Conservation (phyloP, 805 yeast species). For the Metschnikowia sp. region DNA sequence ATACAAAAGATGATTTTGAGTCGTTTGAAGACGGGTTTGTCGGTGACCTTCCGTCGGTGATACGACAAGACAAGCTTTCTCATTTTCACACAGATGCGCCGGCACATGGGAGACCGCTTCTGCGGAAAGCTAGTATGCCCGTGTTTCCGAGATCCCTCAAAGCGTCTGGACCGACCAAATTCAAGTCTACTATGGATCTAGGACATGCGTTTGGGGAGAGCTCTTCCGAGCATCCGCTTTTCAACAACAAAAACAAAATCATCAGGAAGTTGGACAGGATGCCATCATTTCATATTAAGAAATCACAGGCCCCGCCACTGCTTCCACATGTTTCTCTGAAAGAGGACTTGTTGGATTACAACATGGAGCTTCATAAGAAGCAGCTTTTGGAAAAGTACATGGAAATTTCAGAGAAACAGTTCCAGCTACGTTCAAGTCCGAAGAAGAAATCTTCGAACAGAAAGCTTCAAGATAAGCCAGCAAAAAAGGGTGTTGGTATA, state of each 20-base stretch:
- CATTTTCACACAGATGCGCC: conserved; percentile 7
- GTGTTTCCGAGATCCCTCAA: conserved; percentile 14
- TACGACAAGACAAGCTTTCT: conserved; percentile 11
- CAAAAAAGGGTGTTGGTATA: conserved; percentile 23
- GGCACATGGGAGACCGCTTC: conserved; percentile 2
- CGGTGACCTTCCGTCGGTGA: conserved; percentile 10
- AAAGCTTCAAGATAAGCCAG: neutral
- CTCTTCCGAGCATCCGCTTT: conserved; percentile 22
- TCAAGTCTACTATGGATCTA: conserved; percentile 34
- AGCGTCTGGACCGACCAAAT: conserved; percentile 22
- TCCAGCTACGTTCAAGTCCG: conserved; percentile 17
- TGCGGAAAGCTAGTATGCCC: conserved; percentile 23
- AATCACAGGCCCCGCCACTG: neutral
- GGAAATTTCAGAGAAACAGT: conserved; percentile 24
- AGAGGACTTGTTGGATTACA: conserved; percentile 9
- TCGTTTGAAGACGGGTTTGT: conserved; percentile 39
- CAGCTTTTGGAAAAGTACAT: conserved; percentile 30
- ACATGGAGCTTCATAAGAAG: conserved; percentile 24
- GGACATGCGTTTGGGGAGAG: conserved; percentile 9
- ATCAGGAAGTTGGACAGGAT: conserved; percentile 38
- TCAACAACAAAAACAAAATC: conserved; percentile 33
- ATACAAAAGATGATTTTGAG: conserved; percentile 36
- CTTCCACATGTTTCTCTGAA: no score
- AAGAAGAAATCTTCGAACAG: conserved; percentile 3
- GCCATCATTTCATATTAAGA: conserved; percentile 34